Conservation (phyloP, 2,329 filamentous ascomycete genomes). For the Didymella exigua region DNA sequence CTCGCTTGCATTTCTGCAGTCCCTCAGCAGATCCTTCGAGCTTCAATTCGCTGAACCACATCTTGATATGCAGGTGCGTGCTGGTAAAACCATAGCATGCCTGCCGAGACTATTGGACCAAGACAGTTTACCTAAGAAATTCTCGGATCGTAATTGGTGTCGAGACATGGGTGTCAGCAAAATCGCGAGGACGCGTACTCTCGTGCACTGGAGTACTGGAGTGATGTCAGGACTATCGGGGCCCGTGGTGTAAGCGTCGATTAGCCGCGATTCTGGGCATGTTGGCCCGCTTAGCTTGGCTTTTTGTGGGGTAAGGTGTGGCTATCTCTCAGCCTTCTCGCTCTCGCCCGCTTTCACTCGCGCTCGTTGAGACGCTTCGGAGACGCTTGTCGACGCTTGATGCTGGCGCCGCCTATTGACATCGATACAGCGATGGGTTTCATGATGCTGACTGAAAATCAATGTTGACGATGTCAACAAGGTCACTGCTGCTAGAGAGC, state of each 20-base stretch:
- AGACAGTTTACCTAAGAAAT: not conserved
- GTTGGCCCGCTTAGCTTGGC: not conserved
- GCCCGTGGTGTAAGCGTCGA: constrained; percentile 8
- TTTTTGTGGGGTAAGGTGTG: constrained; percentile 17
- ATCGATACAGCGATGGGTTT: constrained; percentile 13
- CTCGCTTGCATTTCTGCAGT: constrained; percentile 13
- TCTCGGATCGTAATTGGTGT: not conserved
- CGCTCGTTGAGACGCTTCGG: constrained; percentile 18
- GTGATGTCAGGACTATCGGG: constrained; percentile 19
- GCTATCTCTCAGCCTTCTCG: constrained; percentile 13
- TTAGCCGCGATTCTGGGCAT: constrained; percentile 15
- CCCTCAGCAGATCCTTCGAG: not conserved
- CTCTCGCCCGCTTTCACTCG: constrained; percentile 10
- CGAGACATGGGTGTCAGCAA: not conserved
- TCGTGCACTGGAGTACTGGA: constrained; percentile 6
- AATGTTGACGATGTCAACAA: constrained; percentile 1
- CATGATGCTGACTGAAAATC: not conserved
- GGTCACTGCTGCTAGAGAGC: not conserved
- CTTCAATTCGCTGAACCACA: constrained; percentile 1
- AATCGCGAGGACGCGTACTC: constrained; percentile 13
- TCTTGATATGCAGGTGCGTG: constrained; percentile 2
- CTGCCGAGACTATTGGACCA: constrained; percentile 4
- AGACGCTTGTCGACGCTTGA: constrained; percentile 16
- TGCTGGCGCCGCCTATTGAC: constrained; percentile 12
- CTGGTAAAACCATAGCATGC: constrained; percentile 1